Evolutionary conservation across 177 flowering plant genomes (phyloP).

Genomic region (Vitis hybrid): DNA sequence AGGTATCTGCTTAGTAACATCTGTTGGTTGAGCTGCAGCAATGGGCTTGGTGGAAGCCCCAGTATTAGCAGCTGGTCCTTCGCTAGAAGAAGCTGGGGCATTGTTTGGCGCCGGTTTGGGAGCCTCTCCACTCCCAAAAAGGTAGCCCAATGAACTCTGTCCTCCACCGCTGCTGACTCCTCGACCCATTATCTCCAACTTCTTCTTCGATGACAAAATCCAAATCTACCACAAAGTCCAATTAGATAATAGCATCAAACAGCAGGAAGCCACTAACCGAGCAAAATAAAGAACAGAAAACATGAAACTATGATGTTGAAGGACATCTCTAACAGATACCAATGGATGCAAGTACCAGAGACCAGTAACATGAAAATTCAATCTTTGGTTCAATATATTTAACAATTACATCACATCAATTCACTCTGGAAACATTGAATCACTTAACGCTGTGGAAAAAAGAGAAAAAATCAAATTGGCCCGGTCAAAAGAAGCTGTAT

Average conservation of each 20-base stretch:
- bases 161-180: constrained; percentile 82
- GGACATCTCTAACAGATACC: no score
- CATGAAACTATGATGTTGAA: no score
- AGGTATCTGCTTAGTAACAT: constrained; percentile 49
- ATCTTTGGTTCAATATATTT: no score
- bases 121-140: constrained; percentile 71
- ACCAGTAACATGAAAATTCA: no score
- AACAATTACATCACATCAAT: no score
- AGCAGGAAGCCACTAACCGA: not conserved
- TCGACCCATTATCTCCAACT: constrained; percentile 46
- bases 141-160: constrained; percentile 73
- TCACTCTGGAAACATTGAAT: no score
- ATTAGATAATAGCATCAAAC: not conserved
- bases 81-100: constrained; percentile 28
- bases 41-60: constrained; percentile 40
- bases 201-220: not conserved
- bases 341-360: no score
- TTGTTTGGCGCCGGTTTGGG: constrained; percentile 41
- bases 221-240: not conserved
- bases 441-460: no score
- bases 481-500: no score
- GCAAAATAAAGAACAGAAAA: no score
- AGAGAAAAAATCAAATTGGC: no score
- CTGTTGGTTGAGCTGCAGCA: constrained; percentile 36
- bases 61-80: constrained; percentile 19